Conservation (phyloP, 106 monocot species). For the Triglochin maritima region DNA sequence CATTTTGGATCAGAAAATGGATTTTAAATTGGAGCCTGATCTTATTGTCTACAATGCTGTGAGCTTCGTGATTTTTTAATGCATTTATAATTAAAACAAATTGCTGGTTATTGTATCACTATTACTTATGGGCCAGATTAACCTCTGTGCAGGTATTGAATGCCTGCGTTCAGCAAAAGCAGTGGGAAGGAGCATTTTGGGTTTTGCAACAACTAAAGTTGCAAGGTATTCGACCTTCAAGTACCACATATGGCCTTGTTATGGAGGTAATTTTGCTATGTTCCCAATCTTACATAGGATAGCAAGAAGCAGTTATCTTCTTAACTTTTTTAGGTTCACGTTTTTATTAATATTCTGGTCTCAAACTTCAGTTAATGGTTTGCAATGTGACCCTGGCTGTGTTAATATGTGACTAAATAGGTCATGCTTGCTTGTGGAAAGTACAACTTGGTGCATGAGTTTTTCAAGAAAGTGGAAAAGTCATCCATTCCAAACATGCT, state of each 20-base stretch:
- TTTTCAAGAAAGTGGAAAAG: constrained; percentile 66
- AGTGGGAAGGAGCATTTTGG: constrained; percentile 99
- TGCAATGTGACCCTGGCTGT: neutral
- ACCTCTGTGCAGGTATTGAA: constrained; percentile 64
- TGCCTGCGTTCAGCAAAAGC: constrained; percentile 83
- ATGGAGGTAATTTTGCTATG: constrained; percentile 62
- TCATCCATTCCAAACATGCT: constrained; percentile 61
- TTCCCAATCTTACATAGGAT: neutral
- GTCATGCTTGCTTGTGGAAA: constrained; percentile 88
- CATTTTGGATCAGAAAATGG: constrained; percentile 72
- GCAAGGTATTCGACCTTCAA: constrained; percentile 58
- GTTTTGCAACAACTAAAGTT: constrained; percentile 83
- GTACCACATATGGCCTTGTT: constrained; percentile 84
- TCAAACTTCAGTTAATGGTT: neutral
- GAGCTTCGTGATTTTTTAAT: constrained; percentile 16
- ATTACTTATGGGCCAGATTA: neutral
- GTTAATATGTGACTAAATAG: constrained; percentile 16
- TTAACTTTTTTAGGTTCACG: too few relatives aligned
- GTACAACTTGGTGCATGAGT: constrained; percentile 89
- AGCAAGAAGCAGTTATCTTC: neutral
- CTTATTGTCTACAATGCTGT: constrained; percentile 92
- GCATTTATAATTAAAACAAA: neutral
- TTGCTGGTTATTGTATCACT: neutral
- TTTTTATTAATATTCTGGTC: too few relatives aligned
- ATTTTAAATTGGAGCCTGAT: constrained; percentile 82